phyloP scores from a whole-genome alignment of 1,139 yeast species.

The Nematodospora anomalae region DNA sequence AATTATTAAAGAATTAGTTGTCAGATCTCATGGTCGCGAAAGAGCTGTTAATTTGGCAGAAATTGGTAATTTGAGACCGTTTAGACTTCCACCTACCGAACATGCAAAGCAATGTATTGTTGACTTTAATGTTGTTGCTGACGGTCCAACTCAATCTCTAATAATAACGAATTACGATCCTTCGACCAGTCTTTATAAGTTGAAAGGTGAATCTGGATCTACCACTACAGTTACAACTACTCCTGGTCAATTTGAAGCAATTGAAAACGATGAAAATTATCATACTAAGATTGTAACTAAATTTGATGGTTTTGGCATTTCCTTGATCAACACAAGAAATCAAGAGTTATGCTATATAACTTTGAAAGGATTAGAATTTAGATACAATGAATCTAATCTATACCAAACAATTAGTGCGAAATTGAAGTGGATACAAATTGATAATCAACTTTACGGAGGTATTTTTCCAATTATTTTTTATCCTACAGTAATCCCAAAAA shows the following conservation, averaged over 20 bases:
- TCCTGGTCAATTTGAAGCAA: slow-evolving; percentile 59
- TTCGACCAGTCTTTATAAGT: slow-evolving; percentile 68
- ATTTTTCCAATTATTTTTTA: slow-evolving; percentile 86
- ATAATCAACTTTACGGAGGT: slow-evolving; percentile 88
- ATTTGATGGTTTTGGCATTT: slow-evolving; percentile 87
- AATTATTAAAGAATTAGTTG: slow-evolving; percentile 70
- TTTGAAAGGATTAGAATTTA: slow-evolving; percentile 74
- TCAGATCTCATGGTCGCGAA: slow-evolving; percentile 72
- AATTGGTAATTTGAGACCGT: slow-evolving; percentile 87
- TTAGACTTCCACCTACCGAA: slow-evolving; percentile 63
- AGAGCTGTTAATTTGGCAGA: slow-evolving; percentile 85
- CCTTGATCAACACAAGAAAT: slow-evolving; percentile 67
- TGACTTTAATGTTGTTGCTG: slow-evolving; percentile 91
- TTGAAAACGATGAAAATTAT: slow-evolving; percentile 68
- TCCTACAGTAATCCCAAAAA: slow-evolving; percentile 88
- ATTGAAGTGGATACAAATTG: slow-evolving; percentile 92
- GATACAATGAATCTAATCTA: slow-evolving; percentile 80
- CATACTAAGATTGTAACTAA: slow-evolving; percentile 59
- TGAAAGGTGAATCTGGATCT: slow-evolving; percentile 30
- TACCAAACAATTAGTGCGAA: slow-evolving; percentile 80
- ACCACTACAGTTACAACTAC: slow-evolving; percentile 25
- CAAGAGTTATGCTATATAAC: slow-evolving; percentile 85
- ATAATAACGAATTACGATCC: slow-evolving; percentile 84
- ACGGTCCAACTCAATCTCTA: slow-evolving; percentile 90
- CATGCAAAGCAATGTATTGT: slow-evolving; percentile 53